Base-by-base conservation (phyloP, 2,329 filamentous ascomycete genomes). In the Cladosporium cucumerinum region DNA sequence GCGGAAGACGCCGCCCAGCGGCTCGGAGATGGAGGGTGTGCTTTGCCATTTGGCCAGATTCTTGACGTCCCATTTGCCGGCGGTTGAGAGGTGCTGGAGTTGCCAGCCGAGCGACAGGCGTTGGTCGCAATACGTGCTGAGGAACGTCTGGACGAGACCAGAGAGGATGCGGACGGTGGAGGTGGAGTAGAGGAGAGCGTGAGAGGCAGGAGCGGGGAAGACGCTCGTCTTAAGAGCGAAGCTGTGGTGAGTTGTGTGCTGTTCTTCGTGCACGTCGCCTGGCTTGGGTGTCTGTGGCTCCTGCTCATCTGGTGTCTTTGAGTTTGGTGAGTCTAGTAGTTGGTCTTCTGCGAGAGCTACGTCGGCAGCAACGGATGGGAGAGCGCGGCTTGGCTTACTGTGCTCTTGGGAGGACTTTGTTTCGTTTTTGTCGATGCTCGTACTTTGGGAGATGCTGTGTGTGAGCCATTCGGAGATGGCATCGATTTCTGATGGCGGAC, bases 11-110 rank as follows among this genome's bases (percentile, higher is more conserved):
- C 87, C 86, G 0, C 85, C 91, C 66, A 98, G 95, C 3, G 89
- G 87, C 12, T 68, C 68, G 1, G 72, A 72, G 63, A 70, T 71
- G 5, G 68, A 61, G 1, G 64, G 61, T 16, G 71, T 68, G 21
- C 87, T 87, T 76, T 91, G 86, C 94, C 94, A 98, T 75, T 98
- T 98, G 66, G 86, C 87, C 12, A 97, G 83, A 73, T 98, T 98
- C 80, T 98, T 98, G 70, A 98, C 92, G 73, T 97, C 94, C 94
- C 94, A 98, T 79, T 98, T 98, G 3, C 93, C 93, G 70, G 93
- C 91, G 1, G 90, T 92, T 2, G 90, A 92, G 26, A 98, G 86
- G 72, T 95, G 89, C 71, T 94, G 90, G 18, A 98, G 82, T 77
- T 98, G 94, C 93, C 94, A 98, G 51, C 89, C 91, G 30, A 94